Percentiles rank a stretch among this genome's conserved stretches.
phyloP scores from a whole-genome alignment of 768 basidiomycete genomes.

The Boletellus emodensis region DNA sequence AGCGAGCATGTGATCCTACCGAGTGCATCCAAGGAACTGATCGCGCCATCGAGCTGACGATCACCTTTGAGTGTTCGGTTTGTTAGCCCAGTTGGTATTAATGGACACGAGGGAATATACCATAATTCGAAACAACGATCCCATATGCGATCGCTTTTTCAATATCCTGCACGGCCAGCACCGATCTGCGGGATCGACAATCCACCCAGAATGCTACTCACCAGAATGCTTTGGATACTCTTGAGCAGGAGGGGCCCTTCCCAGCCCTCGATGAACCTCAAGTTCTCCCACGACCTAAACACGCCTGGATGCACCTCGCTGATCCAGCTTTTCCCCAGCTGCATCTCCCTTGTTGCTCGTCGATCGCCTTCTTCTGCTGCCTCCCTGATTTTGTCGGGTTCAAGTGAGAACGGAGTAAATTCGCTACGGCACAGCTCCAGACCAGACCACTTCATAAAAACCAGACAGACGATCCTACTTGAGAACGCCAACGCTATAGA shows the following conservation, averaged over 20 bases:
- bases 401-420: conserved; percentile 34
- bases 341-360: conserved; percentile 21
- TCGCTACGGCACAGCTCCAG: conserved; percentile 20
- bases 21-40: conserved; percentile 68
- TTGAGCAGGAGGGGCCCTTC: conserved; percentile 46
- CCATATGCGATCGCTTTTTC: conserved; percentile 47
- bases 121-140: conserved; percentile 79
- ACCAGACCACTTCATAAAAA: conserved; percentile 39
- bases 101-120: conserved; percentile 31
- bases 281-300: conserved; percentile 44
- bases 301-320: conserved; percentile 40
- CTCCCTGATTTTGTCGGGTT: conserved; percentile 24
- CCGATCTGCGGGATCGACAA: background rate
- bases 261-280: conserved; percentile 43
- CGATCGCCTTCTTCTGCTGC: conserved; percentile 29
- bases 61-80: conserved; percentile 42
- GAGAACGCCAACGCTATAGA: conserved; percentile 34
- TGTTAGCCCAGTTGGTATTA: background rate
- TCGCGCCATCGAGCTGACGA: conserved; percentile 74
- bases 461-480: conserved; percentile 41
- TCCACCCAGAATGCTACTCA: background rate
- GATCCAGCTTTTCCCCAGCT: conserved; percentile 35
- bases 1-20: conserved; percentile 62
- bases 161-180: background rate
- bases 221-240: conserved; percentile 33